Percentiles rank a stretch among this genome's conserved stretches.
Conservation (phyloP, 1,284 basidiomycete genomes). For the Wallemia mellicola region DNA sequence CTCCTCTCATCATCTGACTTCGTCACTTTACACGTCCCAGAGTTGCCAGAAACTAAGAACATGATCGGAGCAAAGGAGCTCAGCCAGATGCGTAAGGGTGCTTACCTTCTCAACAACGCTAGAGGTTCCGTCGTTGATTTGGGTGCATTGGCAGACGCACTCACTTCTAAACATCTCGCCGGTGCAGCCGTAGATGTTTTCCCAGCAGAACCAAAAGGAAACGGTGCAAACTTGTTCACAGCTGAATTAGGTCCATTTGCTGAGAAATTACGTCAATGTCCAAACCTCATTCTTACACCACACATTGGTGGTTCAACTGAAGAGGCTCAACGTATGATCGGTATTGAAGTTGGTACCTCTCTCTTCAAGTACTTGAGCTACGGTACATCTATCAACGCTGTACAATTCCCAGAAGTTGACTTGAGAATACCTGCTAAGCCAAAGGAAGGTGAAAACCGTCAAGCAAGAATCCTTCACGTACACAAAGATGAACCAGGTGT, state of each 20-base stretch:
- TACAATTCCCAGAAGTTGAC: conserved; percentile 99
- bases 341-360: conserved; percentile 68
- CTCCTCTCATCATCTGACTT: conserved; percentile 66
- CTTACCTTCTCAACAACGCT: conserved; percentile 94
- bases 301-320: conserved; percentile 98
- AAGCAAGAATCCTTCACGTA: conserved; percentile 78
- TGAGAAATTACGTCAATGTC: conserved; percentile 40
- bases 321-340: conserved; percentile 93
- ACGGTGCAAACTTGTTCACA: conserved; percentile 27
- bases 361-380: conserved; percentile 72
- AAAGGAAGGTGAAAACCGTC: conserved; percentile 34
- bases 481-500: conserved; percentile 96
- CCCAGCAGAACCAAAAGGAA: conserved; percentile 69
- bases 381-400: conserved; percentile 64
- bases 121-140: conserved; percentile 88
- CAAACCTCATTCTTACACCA: conserved; percentile 81
- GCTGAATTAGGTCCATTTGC: conserved; percentile 31
- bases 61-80: conserved; percentile 62
- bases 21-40: conserved; percentile 85
- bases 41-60: conserved; percentile 78
- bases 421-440: conserved; percentile 46
- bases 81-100: conserved; percentile 70
- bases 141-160: conserved; percentile 49
- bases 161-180: conserved; percentile 59
- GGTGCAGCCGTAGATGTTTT: conserved; percentile 89